These are phyloP conservation scores for Podaxis sp. DNA, from an alignment of 768 basidiomycete genomes.

Conservation along the genomic window DNA sequence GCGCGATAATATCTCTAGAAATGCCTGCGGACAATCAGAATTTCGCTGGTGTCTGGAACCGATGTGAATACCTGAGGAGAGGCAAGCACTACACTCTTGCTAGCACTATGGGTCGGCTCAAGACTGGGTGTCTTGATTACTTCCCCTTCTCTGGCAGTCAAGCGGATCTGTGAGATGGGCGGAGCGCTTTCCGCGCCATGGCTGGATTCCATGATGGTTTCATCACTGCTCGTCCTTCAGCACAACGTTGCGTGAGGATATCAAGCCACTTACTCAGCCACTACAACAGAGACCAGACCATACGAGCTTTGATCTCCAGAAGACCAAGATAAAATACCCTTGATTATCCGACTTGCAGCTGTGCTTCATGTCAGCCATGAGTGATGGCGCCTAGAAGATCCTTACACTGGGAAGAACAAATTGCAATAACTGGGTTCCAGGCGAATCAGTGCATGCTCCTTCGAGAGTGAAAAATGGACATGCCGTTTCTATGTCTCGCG, in stretches of 20 bases:
- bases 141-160: neutral
- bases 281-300: neutral
- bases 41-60: neutral
- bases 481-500: neutral
- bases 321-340: neutral
- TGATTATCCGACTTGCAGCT: neutral
- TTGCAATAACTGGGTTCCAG: neutral
- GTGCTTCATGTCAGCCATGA: neutral
- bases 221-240: neutral
- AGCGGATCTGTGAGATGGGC: neutral
- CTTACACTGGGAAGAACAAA: conserved; percentile 4
- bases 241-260: neutral
- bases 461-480: neutral
- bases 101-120: neutral
- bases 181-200: neutral
- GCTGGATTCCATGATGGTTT: neutral
- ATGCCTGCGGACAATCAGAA: neutral
- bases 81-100: conserved; percentile 1
- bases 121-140: neutral
- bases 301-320: neutral
- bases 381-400: neutral
- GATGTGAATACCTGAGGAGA: conserved; percentile 12
- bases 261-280: neutral
- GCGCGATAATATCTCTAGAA: conserved; percentile 22
- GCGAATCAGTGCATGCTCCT: neutral